Conservation (phyloP, 2,329 filamentous ascomycete species). For the Didymella pomorum region DNA sequence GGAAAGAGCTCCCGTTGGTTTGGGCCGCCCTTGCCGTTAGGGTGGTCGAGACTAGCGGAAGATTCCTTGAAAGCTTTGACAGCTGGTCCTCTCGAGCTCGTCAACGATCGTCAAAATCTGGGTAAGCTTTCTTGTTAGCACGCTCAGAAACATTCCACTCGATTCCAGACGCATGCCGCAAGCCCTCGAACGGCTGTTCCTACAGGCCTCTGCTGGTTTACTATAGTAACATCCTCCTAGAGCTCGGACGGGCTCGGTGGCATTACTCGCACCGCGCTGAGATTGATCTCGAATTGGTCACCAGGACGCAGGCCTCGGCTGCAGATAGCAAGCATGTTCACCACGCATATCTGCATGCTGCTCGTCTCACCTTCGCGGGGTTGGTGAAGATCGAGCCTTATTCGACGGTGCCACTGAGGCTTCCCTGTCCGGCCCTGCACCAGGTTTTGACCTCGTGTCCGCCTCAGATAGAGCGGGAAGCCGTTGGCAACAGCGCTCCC, state of each 20-base stretch:
- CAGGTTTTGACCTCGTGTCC: neutral
- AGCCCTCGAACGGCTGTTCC: neutral
- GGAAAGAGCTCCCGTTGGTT: constrained; percentile 1
- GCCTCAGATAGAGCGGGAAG: neutral
- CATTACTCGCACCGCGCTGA: neutral
- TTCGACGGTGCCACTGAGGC: neutral
- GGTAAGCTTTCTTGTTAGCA: neutral
- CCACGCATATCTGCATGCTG: constrained; percentile 1
- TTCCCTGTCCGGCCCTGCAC: neutral
- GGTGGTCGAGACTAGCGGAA: constrained; percentile 10
- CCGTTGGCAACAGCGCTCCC: neutral
- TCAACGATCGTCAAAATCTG: constrained; percentile 5
- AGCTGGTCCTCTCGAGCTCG: neutral
- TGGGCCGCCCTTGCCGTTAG: constrained; percentile 5
- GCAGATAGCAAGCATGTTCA: neutral
- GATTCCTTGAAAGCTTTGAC: constrained; percentile 14
- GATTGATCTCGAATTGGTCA: neutral
- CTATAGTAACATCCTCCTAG: neutral
- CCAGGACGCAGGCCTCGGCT: neutral
- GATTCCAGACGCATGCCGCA: neutral
- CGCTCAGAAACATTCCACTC: neutral
- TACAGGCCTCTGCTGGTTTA: neutral
- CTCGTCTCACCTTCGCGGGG: neutral
- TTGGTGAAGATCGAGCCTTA: neutral
- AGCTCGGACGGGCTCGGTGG: neutral